Conservation (phyloP, 1,284 basidiomycete species). For the Athelia psychrophila region DNA sequence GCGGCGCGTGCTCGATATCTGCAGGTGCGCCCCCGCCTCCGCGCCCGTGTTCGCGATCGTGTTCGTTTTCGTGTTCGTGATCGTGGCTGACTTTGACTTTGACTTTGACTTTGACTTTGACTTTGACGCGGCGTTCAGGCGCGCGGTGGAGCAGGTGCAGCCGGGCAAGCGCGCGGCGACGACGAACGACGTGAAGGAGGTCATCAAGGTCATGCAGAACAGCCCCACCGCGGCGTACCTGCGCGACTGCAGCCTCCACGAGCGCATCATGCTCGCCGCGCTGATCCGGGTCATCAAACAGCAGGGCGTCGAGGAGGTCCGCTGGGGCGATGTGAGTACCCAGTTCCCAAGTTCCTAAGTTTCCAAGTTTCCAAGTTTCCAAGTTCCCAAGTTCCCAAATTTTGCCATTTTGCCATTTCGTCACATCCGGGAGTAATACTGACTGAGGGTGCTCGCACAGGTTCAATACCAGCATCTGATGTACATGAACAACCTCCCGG, state of each 20-base stretch:
- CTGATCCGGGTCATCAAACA: slow-evolving; percentile 81
- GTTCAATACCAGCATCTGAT: slow-evolving; percentile 65
- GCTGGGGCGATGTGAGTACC: slow-evolving; percentile 71
- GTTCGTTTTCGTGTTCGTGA: no score
- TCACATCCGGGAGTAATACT: neutral
- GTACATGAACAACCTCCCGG: slow-evolving; percentile 56
- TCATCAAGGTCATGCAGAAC: slow-evolving; percentile 89
- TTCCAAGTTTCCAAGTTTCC: no score
- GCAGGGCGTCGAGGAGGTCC: slow-evolving; percentile 86
- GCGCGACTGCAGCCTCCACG: slow-evolving; percentile 79
- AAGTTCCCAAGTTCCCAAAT: no score
- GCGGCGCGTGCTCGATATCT: slow-evolving; percentile 90
- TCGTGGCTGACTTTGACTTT: neutral
- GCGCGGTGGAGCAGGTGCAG: slow-evolving; percentile 81
- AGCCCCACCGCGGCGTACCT: slow-evolving; percentile 86
- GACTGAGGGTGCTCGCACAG: slow-evolving; percentile 29
- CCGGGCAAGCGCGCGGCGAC: slow-evolving; percentile 54
- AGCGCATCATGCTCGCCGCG: slow-evolving; percentile 87
- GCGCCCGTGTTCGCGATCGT: no score
- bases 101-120: slow-evolving; percentile 3
- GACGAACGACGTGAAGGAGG: slow-evolving; percentile 74
- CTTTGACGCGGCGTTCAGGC: slow-evolving; percentile 37
- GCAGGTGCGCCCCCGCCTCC: no score
- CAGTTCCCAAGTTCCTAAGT: no score
- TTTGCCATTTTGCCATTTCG: no score